These are phyloP conservation scores for Grosmannia clavigera DNA, from an alignment of 2,329 filamentous ascomycete species.

Conservation along the genomic window DNA sequence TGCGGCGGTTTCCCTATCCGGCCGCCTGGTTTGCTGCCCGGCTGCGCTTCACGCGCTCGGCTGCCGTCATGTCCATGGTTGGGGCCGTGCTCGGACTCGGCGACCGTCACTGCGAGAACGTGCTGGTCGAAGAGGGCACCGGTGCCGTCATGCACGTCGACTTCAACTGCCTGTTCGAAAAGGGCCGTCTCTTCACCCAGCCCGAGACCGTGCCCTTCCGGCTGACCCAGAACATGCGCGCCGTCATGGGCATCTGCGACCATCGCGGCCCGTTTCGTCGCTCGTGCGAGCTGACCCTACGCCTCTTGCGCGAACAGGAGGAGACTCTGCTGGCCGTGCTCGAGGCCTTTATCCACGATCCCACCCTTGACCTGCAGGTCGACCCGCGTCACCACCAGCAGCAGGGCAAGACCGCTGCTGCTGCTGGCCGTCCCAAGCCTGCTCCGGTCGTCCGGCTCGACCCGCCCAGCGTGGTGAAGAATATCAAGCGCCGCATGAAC, in stretches of 20 bases:
- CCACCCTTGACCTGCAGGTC: conserved; percentile 75
- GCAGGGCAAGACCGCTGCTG: conserved; percentile 16
- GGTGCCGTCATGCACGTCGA: conserved; percentile 95
- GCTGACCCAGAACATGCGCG: conserved; percentile 95
- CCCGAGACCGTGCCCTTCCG: conserved; percentile 93
- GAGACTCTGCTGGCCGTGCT: conserved; percentile 96
- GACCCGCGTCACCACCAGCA: conserved; percentile 44
- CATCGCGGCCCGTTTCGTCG: conserved; percentile 88
- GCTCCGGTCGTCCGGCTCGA: conserved; percentile 37
- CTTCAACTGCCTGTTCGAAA: conserved; percentile 99
- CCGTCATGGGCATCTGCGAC: conserved; percentile 90
- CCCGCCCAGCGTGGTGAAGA: conserved; percentile 70
- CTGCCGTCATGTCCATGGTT: conserved; percentile 99
- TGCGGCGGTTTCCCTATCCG: conserved; percentile 87
- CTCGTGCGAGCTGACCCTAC: conserved; percentile 78
- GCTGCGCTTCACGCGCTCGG: conserved; percentile 80
- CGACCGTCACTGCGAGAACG: conserved; percentile 94
- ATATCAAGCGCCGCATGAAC: conserved; percentile 73
- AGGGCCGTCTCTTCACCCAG: conserved; percentile 88
- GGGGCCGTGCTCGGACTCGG: conserved; percentile 88
- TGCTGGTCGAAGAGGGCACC: conserved; percentile 85
- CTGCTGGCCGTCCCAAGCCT: conserved; percentile 30
- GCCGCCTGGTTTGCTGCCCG: conserved; percentile 84
- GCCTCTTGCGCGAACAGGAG: conserved; percentile 76
- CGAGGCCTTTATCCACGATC: conserved; percentile 94